Evolutionary conservation across 192 early-diverging fungal species (phyloP).

Genomic region (Geranomyces variabilis): DNA sequence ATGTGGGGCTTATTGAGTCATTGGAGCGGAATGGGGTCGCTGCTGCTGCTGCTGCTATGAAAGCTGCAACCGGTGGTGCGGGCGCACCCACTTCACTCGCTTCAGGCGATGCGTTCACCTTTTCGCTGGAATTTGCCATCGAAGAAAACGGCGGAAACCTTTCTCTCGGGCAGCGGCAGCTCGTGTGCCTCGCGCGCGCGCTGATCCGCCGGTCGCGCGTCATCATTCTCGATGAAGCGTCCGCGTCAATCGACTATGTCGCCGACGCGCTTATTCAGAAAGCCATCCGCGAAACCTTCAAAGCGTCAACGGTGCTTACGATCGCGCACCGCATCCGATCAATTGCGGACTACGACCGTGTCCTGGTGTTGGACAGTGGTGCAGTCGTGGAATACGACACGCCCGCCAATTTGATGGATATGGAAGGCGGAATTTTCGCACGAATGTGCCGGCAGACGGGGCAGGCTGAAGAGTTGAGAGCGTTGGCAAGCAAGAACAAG

Average conservation of each 20-base stretch:
- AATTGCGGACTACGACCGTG: conserved; percentile 52
- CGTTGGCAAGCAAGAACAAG: neutral
- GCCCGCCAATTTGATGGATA: conserved; percentile 54
- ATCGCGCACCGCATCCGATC: conserved; percentile 73
- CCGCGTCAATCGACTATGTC: conserved; percentile 54
- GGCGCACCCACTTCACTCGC: no score
- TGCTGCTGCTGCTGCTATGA: neutral
- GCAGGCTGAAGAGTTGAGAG: neutral
- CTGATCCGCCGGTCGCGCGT: conserved; percentile 33
- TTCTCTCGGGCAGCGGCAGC: conserved; percentile 67
- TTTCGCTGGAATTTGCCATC: conserved; percentile 65
- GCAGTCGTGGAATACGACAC: conserved; percentile 55
- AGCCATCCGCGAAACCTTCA: conserved; percentile 51
- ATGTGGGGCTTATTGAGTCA: conserved; percentile 47
- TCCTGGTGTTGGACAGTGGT: conserved; percentile 55
- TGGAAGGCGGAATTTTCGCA: conserved; percentile 13
- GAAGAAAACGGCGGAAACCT: conserved; percentile 74
- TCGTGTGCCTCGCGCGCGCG: conserved; percentile 59
- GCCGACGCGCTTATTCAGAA: conserved; percentile 67
- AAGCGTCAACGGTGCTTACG: conserved; percentile 60
- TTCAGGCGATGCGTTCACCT: no score
- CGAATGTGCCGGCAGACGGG: neutral
- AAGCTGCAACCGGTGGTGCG: neutral
- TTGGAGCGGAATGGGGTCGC: conserved; percentile 1
- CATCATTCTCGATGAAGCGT: conserved; percentile 55